Evolutionary conservation across 1,139 yeast species (phyloP).

Genomic region (Pichia terricola): DNA sequence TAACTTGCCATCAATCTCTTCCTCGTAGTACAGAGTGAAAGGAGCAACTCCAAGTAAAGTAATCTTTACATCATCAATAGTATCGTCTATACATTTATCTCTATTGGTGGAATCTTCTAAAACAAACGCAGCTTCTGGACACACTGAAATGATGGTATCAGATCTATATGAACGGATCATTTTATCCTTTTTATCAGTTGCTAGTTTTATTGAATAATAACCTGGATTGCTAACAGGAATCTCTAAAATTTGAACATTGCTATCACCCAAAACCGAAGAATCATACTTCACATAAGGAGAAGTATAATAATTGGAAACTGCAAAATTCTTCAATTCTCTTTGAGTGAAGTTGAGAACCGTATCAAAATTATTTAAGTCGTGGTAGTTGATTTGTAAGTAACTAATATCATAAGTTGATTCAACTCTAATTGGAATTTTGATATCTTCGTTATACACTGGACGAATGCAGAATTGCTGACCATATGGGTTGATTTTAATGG

Average conservation of each 20-base stretch:
- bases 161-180: conserved; percentile 57
- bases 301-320: conserved; percentile 30
- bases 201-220: conserved; percentile 54
- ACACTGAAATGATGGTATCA: conserved; percentile 57
- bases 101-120: conserved; percentile 14
- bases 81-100: conserved; percentile 58
- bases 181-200: conserved; percentile 55
- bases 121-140: conserved; percentile 63
- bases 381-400: conserved; percentile 53
- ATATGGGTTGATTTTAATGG: conserved; percentile 76
- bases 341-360: conserved; percentile 46
- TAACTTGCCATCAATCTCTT: conserved; percentile 38
- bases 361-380: conserved; percentile 46
- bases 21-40: conserved; percentile 49
- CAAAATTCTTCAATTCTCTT: conserved; percentile 40
- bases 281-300: conserved; percentile 26
- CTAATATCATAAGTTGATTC: conserved; percentile 75
- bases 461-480: conserved; percentile 57
- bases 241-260: conserved; percentile 39
- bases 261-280: conserved; percentile 27
- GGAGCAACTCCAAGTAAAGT: conserved; percentile 71
- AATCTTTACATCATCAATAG: conserved; percentile 33
- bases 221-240: conserved; percentile 65
- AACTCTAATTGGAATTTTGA: conserved; percentile 63
- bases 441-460: conserved; percentile 23